phyloP scores from a whole-genome alignment of 2,329 filamentous ascomycete genomes.

The Aspergillus carbonarius region DNA sequence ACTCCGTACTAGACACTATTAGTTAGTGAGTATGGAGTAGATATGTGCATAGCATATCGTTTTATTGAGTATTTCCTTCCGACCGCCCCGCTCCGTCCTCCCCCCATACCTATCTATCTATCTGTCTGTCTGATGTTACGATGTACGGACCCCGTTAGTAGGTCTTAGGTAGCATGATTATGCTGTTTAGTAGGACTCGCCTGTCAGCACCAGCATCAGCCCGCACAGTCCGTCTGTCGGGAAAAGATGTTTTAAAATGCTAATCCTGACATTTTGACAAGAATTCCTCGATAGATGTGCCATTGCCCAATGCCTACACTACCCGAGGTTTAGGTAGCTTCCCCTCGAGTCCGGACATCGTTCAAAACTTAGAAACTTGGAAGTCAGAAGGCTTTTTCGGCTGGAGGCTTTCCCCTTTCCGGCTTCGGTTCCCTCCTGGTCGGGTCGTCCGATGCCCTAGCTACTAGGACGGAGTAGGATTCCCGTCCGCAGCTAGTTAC shows the following conservation, averaged over 20 bases:
- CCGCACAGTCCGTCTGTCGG: not conserved
- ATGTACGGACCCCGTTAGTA: not conserved
- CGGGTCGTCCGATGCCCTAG: not conserved
- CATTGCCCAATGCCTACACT: no score
- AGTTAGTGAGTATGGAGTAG: no score
- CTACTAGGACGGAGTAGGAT: not conserved
- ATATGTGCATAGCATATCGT: no score
- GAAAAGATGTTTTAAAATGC: not conserved
- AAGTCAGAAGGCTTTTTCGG: not conserved
- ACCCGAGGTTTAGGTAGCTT: not conserved
- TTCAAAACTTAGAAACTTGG: not conserved
- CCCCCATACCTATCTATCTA: no score
- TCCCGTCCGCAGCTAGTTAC: not conserved
- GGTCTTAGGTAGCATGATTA: not conserved
- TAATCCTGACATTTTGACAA: no score
- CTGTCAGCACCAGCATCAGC: not conserved
- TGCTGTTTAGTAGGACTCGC: not conserved
- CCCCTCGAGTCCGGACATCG: not conserved
- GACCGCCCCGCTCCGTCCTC: no score
- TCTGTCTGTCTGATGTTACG: no score
- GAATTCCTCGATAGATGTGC: no score
- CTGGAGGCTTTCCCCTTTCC: conserved; percentile 1
- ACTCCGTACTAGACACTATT: no score
- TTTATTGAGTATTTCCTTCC: no score
- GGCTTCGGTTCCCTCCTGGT: not conserved